Base-by-base conservation (phyloP, 2,329 filamentous ascomycete species). In the Pseudocercospora crystallina region DNA sequence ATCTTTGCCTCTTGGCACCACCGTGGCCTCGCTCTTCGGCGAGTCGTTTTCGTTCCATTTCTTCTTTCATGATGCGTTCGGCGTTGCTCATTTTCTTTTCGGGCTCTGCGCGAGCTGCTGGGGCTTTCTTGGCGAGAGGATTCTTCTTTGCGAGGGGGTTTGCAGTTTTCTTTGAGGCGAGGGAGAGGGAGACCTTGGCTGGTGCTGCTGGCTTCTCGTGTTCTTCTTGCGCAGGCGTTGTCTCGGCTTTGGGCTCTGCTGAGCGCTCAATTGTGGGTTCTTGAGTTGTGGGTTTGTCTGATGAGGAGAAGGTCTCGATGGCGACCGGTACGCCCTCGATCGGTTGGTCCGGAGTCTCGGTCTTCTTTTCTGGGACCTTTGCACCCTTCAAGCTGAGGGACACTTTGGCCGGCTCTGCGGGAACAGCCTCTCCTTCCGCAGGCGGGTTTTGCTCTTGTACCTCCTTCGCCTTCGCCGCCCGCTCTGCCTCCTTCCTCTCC, bases 11-110 rank as follows among this genome's bases (percentile, higher is more conserved):
- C 42, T 60, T 60, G 20, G 20, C 20, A 2, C 32, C 48, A 9
- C 53, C 53, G 48, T 51, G 29, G 9, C 61, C 57, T 31, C 61
- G 55, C 33, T 65, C 60, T 11, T 70, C 68, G 3, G 60, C 61
- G 29, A 66, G 53, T 29, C 71, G 65, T 42, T 71, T 71, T n/a
- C 72, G 66, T 30, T 70, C 69, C 39, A 73, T 58, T 48, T 70
- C 69, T 51, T 71, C 86, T 69, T 86, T 89, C 90, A 95, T 96
- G 63, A 94, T 95, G 46, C 86, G 80, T 71, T 92, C 90, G 2
- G 85, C 86, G 66, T 95, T 89, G 63, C 87, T 92, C 81, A 95
- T 92, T 64, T 88, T 94, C 76, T 88, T 90, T 2, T 83, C 84
- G 47, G 80, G 80, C 54, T 83, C 82, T 48, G 71, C 67, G 14